Evolutionary conservation across 2,329 filamentous ascomycete species (phyloP).

Genomic region (Exophiala alcalophila): DNA sequence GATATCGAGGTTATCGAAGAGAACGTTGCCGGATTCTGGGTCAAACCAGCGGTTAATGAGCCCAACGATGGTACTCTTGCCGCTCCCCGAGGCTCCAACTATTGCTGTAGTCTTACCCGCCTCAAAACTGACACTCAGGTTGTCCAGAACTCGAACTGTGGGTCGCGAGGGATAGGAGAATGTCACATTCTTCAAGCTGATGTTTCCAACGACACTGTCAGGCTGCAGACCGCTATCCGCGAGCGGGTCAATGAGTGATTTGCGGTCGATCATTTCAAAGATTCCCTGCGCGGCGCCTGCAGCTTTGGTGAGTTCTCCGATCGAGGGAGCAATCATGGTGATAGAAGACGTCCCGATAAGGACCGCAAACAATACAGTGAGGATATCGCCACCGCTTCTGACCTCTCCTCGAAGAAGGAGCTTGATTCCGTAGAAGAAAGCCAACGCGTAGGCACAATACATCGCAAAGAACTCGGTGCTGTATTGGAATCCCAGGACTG

Average conservation of each 20-base stretch:
- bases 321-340: constrained; percentile 37
- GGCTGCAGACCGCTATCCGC: constrained; percentile 68
- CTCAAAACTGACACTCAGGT: constrained; percentile 73
- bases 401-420: constrained; percentile 31
- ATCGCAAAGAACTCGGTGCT: constrained; percentile 32
- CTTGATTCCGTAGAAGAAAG: constrained; percentile 35
- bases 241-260: constrained; percentile 77
- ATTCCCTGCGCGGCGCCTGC: constrained; percentile 76
- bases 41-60: constrained; percentile 92
- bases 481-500: constrained; percentile 33
- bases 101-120: constrained; percentile 92
- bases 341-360: too few species aligned
- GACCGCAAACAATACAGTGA: constrained; percentile 31
- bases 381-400: constrained; percentile 30
- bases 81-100: constrained; percentile 89
- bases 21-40: constrained; percentile 73
- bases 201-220: constrained; percentile 68
- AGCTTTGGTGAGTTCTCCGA: constrained; percentile 3
- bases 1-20: constrained; percentile 79
- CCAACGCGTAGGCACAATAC: constrained; percentile 34
- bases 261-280: constrained; percentile 81
- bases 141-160: constrained; percentile 82
- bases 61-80: constrained; percentile 91
- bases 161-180: constrained; percentile 93
- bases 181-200: constrained; percentile 77